Base-by-base conservation (phyloP, 23 red algal genomes). In the Rhodosorus marinus region DNA sequence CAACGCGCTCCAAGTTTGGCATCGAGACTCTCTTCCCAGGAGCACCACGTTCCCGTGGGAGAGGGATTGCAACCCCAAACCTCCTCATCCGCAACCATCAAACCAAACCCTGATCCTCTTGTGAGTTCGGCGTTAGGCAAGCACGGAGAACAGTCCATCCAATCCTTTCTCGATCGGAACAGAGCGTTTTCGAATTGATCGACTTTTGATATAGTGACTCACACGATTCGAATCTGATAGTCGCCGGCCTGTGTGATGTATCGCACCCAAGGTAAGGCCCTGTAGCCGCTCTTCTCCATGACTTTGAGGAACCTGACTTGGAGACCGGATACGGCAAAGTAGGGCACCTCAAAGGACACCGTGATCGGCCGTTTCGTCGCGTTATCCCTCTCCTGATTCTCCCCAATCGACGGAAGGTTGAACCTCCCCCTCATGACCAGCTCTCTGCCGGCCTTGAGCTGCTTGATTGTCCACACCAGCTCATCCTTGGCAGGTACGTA, bases 231-330 rank as follows among this genome's bases (percentile, higher is more conserved):
- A 28, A 94, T 79, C 36, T 83, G 61, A 28, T 94, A 94, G 48
- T 94, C 78, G 29, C 76, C 77, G 47, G 72, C 74, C 54, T 78
- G 27, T 38, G 81, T 78, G 53, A 83, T 76, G 41, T 98, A 98
- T 15, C 90, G 70, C 31, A 98, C 90, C 90, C 90, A 98, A 2
- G 90, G 90, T 21, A 75, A 62, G 34, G 90, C 78, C 27, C 54
- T 49, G 59, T 98, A 98, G 6, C 76, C 76, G 43, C 60, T 66
- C 48, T 77, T 82, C 20, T 82, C 72, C 29, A 69, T 60, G 5
- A 98, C 75, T 47, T 98, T 98, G 41, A 98, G 57, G 64, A 79
- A 98, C 32, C 90, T 57, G 17, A 98, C 90, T 57, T 98, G 90
- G 24, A 85, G 38, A 20, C 90, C 90, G 20, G 76, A 83, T 2